Percentiles rank a stretch among this genome's conserved stretches.
Evolutionary conservation across 495 filamentous ascomycete genomes (phyloP).

Genomic region (Bacidia rubella): DNA sequence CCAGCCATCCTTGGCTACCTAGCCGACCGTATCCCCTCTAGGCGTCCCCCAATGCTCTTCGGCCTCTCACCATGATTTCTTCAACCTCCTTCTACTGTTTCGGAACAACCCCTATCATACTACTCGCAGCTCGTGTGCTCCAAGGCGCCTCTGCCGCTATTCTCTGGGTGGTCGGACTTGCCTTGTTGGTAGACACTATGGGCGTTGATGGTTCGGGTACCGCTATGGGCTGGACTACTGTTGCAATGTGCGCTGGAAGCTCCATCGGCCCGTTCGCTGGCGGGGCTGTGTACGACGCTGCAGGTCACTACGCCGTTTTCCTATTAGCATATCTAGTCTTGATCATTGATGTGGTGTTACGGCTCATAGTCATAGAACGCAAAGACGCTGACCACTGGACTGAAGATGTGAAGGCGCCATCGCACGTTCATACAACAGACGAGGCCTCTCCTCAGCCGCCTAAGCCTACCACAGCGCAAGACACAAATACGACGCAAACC

Average conservation of each 20-base stretch:
- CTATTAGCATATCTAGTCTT: not conserved
- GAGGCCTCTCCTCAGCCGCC: too few species aligned
- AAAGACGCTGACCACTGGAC: too few species aligned
- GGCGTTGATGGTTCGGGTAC: conserved; percentile 32
- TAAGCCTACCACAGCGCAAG: too few species aligned
- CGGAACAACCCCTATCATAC: conserved; percentile 26
- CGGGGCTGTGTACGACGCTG: not conserved
- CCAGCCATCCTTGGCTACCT: conserved; percentile 21
- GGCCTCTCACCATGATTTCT: conserved; percentile 29
- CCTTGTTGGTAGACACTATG: conserved; percentile 32
- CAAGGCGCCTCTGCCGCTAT: conserved; percentile 35
- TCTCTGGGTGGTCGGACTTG: conserved; percentile 36
- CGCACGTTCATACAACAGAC: too few species aligned
- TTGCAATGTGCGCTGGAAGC: not conserved
- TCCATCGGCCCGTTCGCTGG: conserved; percentile 4
- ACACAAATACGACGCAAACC: too few species aligned
- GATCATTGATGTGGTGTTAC: not conserved
- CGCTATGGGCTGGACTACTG: conserved; percentile 10
- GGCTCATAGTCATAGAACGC: not conserved
- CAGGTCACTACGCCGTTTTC: not conserved
- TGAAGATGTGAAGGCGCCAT: too few species aligned
- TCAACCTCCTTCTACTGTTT: conserved; percentile 33
- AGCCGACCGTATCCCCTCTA: conserved; percentile 31
- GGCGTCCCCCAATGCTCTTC: conserved; percentile 34
- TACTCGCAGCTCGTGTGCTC: conserved; percentile 35